Percentiles rank a stretch among this genome's conserved stretches.
These are phyloP conservation scores for Claviceps africana DNA, from an alignment of 2,329 filamentous ascomycete species.

Conservation along the genomic window DNA sequence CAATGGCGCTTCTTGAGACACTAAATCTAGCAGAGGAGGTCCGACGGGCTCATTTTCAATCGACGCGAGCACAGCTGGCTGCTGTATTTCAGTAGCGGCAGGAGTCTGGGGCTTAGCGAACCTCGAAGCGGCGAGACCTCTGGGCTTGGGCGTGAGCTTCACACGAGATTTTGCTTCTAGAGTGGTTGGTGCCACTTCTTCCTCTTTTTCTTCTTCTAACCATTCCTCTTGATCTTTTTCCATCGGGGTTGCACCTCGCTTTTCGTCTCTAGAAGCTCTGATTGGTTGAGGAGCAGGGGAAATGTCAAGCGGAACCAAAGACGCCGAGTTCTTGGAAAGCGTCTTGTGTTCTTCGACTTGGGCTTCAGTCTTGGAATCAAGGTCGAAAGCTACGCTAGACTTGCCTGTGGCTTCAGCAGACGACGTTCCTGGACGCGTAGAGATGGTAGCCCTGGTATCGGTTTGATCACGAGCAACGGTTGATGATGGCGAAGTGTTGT, in stretches of 20 bases:
- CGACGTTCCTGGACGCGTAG: constrained; percentile 38
- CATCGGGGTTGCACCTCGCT: not conserved
- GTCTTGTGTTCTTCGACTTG: constrained; percentile 34
- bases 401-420: constrained; percentile 34
- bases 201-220: not conserved
- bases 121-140: constrained; percentile 29
- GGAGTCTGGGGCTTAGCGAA: constrained; percentile 28
- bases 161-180: constrained; percentile 11
- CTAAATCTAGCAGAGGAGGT: not conserved
- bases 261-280: constrained; percentile 1
- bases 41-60: constrained; percentile 13
- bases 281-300: constrained; percentile 12
- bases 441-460: constrained; percentile 38
- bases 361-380: constrained; percentile 31
- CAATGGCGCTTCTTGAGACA: not conserved
- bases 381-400: constrained; percentile 42
- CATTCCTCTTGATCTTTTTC: not conserved
- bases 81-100: constrained; percentile 10
- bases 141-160: constrained; percentile 23
- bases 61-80: constrained; percentile 16
- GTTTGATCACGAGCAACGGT: constrained; percentile 37
- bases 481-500: constrained; percentile 43
- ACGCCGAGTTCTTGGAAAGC: constrained; percentile 51
- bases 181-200: not conserved
- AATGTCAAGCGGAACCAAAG: constrained; percentile 43